phyloP scores from a whole-genome alignment of 139 green algal species.

The Zygnema cylindricum region DNA sequence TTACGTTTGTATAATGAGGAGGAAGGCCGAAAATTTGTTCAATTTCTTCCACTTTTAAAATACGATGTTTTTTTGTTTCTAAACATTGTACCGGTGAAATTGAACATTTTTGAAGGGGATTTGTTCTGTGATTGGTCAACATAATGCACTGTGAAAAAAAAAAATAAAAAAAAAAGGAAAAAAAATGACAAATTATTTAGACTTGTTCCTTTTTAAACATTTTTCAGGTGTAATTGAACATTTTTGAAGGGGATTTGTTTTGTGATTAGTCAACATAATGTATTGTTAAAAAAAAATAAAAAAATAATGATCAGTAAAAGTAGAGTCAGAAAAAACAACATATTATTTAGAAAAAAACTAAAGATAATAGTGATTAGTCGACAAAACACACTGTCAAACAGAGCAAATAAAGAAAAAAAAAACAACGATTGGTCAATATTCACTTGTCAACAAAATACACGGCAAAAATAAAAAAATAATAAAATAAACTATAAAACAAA shows the following conservation, averaged over 20 bases:
- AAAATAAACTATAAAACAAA: too few species aligned
- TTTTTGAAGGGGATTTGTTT: too few species aligned
- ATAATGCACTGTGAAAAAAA: background rate
- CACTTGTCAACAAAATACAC: too few species aligned
- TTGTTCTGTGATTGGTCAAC: too few species aligned
- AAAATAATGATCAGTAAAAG: background rate
- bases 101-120: background rate
- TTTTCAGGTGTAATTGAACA: background rate
- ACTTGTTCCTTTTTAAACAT: background rate
- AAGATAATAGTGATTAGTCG: too few species aligned
- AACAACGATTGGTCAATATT: too few species aligned
- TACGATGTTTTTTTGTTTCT: background rate
- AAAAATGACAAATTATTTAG: too few species aligned
- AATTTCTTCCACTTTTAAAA: background rate
- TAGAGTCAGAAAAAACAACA: background rate
- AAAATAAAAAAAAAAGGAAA: background rate
- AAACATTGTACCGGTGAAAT: background rate
- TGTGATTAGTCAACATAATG: background rate
- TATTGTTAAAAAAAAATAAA: background rate
- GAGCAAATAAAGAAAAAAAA: too few species aligned
- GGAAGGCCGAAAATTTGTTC: slow-evolving; percentile 32
- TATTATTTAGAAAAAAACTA: too few species aligned
- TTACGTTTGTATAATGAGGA: slow-evolving; percentile 26
- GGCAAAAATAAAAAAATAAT: too few species aligned
- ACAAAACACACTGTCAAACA: too few species aligned